Evolutionary conservation across 2,329 filamentous ascomycete species (phyloP).

Genomic region (Fusarium sp.): DNA sequence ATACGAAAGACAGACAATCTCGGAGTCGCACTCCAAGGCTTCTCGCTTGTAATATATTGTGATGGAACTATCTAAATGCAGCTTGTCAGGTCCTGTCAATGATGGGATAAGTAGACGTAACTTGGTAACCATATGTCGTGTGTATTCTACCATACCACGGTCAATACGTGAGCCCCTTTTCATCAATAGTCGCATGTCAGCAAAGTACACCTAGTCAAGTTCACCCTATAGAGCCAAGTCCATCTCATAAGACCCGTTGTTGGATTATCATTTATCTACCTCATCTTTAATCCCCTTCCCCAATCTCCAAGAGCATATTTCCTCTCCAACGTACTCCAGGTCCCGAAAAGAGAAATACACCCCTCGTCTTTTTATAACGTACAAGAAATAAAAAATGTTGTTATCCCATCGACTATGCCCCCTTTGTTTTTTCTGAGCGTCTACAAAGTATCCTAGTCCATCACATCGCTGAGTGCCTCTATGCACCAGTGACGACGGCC

Average conservation of each 20-base stretch:
- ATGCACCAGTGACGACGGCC: conserved; percentile 86
- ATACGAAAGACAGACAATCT: neutral
- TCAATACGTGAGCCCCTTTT: neutral
- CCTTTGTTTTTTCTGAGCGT: neutral
- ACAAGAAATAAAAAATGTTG: conserved; percentile 22
- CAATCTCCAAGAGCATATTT: conserved; percentile 3
- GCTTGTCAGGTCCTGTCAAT: neutral
- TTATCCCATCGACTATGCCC: conserved; percentile 28
- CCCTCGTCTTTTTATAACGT: conserved; percentile 15
- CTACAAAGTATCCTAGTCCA: neutral
- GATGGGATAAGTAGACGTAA: neutral
- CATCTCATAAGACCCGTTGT: neutral
- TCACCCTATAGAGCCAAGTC: neutral
- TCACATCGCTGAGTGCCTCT: neutral
- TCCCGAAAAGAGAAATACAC: conserved; percentile 20
- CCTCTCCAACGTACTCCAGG: conserved; percentile 15
- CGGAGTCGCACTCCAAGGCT: neutral
- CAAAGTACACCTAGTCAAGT: neutral
- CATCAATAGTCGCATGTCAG: neutral
- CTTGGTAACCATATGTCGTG: neutral
- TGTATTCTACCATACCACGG: neutral
- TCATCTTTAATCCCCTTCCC: neutral
- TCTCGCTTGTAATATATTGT: neutral
- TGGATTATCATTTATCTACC: conserved; percentile 12
- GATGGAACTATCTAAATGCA: neutral